phyloP scores from a whole-genome alignment of 305 asterid genomes.

The Fraxinus sp. region DNA sequence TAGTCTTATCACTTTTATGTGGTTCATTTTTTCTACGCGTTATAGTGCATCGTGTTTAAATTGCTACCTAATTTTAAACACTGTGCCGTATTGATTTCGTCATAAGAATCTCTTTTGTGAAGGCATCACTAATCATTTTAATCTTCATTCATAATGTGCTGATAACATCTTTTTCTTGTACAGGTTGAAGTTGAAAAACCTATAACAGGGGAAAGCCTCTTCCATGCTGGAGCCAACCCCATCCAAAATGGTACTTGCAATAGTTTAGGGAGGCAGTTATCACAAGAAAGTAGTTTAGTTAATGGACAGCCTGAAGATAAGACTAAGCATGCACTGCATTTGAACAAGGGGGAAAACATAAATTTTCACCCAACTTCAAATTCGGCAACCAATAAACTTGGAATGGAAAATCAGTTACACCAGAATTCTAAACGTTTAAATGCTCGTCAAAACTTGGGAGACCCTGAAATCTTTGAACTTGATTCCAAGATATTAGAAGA shows the following conservation, averaged over 20 bases:
- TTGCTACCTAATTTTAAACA: not conserved
- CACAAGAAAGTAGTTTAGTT: slow-evolving; percentile 35
- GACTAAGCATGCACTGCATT: slow-evolving; percentile 27
- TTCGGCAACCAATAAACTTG: slow-evolving; percentile 39
- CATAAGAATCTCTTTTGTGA: slow-evolving; percentile 1
- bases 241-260: slow-evolving; percentile 39
- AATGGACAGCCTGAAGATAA: slow-evolving; percentile 45
- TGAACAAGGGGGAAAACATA: slow-evolving; percentile 41
- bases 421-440: slow-evolving; percentile 36
- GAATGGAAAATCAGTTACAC: slow-evolving; percentile 39
- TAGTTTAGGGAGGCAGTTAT: slow-evolving; percentile 36
- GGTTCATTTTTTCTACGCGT: not conserved
- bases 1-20: slow-evolving; percentile 4
- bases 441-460: slow-evolving; percentile 38
- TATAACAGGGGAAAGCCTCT: slow-evolving; percentile 39
- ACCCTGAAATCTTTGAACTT: slow-evolving; percentile 36
- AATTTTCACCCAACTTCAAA: slow-evolving; percentile 35
- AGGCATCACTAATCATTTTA: slow-evolving; percentile 14
- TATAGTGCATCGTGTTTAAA: not conserved
- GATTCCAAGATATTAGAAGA: slow-evolving; percentile 40
- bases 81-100: not conserved
- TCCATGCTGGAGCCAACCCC: slow-evolving; percentile 34
- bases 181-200: slow-evolving; percentile 48
- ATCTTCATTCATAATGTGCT: slow-evolving; percentile 24
- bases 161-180: slow-evolving; percentile 27